A percentile compares a stretch with the other conserved stretches of the same genome.
Evolutionary conservation across 192 early-diverging fungal genomes (phyloP).

Genomic region (Podila horticola): DNA sequence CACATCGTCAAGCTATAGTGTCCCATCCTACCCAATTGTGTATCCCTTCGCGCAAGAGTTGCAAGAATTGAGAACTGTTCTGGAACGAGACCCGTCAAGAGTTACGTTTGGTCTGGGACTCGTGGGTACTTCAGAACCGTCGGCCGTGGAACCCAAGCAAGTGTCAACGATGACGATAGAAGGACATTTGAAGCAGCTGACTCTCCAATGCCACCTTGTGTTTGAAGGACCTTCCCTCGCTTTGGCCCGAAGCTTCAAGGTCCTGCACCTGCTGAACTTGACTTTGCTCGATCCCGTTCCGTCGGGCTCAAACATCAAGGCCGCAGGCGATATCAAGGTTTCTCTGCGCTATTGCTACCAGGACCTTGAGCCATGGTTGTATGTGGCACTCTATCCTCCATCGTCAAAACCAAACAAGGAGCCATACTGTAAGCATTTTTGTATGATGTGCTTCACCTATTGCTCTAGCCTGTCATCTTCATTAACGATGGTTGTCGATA

Average conservation of each 20-base stretch:
- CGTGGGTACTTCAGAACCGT: neutral
- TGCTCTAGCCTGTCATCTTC: too few relatives aligned
- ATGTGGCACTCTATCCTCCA: neutral
- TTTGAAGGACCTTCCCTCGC: slow-evolving; percentile 22
- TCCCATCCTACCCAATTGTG: slow-evolving; percentile 23
- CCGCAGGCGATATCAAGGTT: neutral
- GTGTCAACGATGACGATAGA: slow-evolving; percentile 7
- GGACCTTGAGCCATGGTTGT: neutral
- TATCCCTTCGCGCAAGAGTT: slow-evolving; percentile 29
- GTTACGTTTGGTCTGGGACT: slow-evolving; percentile 6
- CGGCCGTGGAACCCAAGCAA: neutral
- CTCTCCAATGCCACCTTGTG: slow-evolving; percentile 7
- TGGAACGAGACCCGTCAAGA: neutral
- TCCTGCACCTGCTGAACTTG: slow-evolving; percentile 10
- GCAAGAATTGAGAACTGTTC: neutral
- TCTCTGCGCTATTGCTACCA: neutral
- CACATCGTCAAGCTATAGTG: neutral
- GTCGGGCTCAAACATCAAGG: neutral
- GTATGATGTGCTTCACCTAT: neutral
- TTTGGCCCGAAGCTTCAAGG: slow-evolving; percentile 17
- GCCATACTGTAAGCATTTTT: neutral
- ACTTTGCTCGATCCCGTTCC: neutral
- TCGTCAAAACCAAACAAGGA: neutral
- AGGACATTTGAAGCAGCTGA: slow-evolving; percentile 20
- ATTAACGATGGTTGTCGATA: neutral